A percentile compares a stretch with the other conserved stretches of the same genome.
These are phyloP conservation scores for Rhododendron williamsianum DNA, from an alignment of 148 eudicot species.

Conservation along the genomic window DNA sequence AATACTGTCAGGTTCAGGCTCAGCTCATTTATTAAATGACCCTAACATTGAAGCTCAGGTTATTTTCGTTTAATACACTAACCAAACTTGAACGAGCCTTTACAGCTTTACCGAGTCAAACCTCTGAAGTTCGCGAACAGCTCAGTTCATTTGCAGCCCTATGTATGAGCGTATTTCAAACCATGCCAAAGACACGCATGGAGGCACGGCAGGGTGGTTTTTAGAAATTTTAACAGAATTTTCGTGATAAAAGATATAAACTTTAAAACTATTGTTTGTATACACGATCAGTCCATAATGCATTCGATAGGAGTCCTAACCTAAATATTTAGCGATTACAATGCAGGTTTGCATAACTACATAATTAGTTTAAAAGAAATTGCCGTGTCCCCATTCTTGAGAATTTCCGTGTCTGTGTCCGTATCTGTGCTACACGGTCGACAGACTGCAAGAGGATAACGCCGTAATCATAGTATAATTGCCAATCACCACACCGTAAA, in stretches of 20 bases:
- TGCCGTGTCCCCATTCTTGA: neutral
- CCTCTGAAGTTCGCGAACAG: neutral
- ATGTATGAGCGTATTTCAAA: neutral
- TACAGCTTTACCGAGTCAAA: neutral
- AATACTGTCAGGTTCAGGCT: too few relatives aligned
- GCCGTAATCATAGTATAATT: neutral
- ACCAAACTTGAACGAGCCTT: neutral
- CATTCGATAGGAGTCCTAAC: neutral
- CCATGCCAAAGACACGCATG: neutral
- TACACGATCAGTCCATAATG: neutral
- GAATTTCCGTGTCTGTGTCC: neutral
- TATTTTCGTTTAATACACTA: neutral
- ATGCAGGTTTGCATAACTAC: neutral
- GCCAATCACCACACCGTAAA: neutral
- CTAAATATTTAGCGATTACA: neutral
- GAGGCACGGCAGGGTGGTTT: neutral
- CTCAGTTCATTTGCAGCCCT: neutral
- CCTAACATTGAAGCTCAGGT: neutral
- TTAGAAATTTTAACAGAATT: neutral
- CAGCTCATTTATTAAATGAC: too few relatives aligned
- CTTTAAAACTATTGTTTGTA: neutral
- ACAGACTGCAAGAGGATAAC: neutral
- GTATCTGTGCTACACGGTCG: neutral
- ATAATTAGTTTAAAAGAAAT: too few relatives aligned
- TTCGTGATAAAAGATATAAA: neutral